Evolutionary conservation across 495 filamentous ascomycete genomes (phyloP).

Genomic region (Corynascus novoguineensis): DNA sequence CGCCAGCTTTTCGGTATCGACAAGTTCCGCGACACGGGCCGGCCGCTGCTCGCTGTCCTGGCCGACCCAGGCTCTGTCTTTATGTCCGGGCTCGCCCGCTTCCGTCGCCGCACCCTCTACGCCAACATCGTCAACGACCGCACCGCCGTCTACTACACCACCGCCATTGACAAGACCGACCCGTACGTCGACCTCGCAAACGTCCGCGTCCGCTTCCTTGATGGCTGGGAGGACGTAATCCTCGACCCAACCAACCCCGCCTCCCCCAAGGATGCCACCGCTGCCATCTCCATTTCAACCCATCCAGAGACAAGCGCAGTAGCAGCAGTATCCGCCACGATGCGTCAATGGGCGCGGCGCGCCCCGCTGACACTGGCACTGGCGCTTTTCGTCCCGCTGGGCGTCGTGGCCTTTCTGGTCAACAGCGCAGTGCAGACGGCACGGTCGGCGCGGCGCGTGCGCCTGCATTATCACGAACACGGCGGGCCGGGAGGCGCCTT

Average conservation of each 20-base stretch:
- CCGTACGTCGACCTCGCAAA: conserved; percentile 64
- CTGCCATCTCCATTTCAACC: conserved; percentile 28
- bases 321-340: too few relatives aligned
- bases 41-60: conserved; percentile 72
- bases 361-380: conserved; percentile 60
- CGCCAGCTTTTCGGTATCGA: conserved; percentile 85
- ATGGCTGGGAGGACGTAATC: conserved; percentile 70
- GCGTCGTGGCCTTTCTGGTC: conserved; percentile 60
- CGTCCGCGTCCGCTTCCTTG: conserved; percentile 63
- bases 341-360: conserved; percentile 31
- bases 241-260: conserved; percentile 63
- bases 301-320: too few relatives aligned
- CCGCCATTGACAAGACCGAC: conserved; percentile 64
- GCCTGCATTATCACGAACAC: conserved; percentile 64
- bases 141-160: conserved; percentile 75
- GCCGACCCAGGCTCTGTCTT: conserved; percentile 84
- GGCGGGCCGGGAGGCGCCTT: conserved; percentile 58
- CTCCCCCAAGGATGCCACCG: conserved; percentile 38
- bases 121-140: conserved; percentile 82
- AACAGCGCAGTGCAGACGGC: conserved; percentile 71
- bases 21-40: conserved; percentile 71
- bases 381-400: conserved; percentile 61
- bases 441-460: conserved; percentile 65
- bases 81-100: conserved; percentile 67
- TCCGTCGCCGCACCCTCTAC: conserved; percentile 69